phyloP scores from a whole-genome alignment of 1,284 basidiomycete genomes.

The Neonothopanus nambi region DNA sequence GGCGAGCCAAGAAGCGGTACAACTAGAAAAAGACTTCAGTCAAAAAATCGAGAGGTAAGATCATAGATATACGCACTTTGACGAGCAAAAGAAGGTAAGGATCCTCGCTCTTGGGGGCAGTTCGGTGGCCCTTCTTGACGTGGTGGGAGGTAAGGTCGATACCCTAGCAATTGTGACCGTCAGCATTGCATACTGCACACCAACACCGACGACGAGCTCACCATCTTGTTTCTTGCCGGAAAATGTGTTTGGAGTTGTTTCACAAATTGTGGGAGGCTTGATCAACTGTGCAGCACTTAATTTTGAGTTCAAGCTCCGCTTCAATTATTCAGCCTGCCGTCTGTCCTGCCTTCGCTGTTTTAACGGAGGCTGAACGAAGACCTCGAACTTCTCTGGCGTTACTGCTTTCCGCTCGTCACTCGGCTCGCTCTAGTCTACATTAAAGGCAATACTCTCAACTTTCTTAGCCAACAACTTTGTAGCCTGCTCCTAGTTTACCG shows the following conservation, averaged over 20 bases:
- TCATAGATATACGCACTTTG: slow-evolving; percentile 64
- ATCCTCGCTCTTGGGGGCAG: slow-evolving; percentile 98
- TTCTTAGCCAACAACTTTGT: background rate
- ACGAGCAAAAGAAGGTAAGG: slow-evolving; percentile 98
- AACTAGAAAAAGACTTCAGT: slow-evolving; percentile 54
- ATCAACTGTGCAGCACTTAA: slow-evolving; percentile 56
- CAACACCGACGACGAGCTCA: slow-evolving; percentile 53
- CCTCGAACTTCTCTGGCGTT: no score
- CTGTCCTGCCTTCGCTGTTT: background rate
- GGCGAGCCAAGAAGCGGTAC: slow-evolving; percentile 98
- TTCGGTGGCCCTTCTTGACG: slow-evolving; percentile 97
- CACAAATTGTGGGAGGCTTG: slow-evolving; percentile 43
- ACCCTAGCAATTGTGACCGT: slow-evolving; percentile 60
- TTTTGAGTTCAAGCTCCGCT: slow-evolving; percentile 42
- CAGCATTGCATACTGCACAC: slow-evolving; percentile 15
- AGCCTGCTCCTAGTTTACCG: background rate
- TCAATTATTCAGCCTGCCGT: slow-evolving; percentile 4
- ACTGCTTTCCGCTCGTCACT: background rate
- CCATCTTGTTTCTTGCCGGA: slow-evolving; percentile 75
- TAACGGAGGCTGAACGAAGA: background rate
- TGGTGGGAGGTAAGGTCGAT: slow-evolving; percentile 98
- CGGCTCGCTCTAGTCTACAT: background rate
- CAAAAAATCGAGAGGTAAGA: slow-evolving; percentile 7
- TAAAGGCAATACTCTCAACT: background rate
- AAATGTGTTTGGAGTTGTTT: slow-evolving; percentile 41